Evolutionary conservation across 108 stramenopile genomes (phyloP), one percentile per base, ranked within the genome.

Genomic region (Skeletonema marinoi): DNA sequence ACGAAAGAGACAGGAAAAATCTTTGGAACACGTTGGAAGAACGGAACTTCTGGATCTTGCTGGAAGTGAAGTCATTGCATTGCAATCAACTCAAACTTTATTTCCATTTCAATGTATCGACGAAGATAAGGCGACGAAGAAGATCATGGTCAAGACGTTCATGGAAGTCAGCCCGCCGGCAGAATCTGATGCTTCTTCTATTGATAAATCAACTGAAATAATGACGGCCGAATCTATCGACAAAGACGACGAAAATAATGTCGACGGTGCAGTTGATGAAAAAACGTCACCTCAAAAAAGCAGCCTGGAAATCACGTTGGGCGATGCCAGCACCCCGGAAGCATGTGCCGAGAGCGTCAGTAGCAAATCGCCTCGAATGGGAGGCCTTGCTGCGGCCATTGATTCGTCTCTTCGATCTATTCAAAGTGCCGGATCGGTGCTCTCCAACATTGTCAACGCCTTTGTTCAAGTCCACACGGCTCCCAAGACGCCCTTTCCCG

Each of bases 301-400:
- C 25, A 32, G 63, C 7, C 63, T 64, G 35, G 63, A 38, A 13
- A 39, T 64, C 17, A 39, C 4, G 63, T 12, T 38, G 63, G 63
- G 63, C 11, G 32, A 64, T 35, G 38, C 35, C 32, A 13, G 38
- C 54, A 10, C 19, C 4, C 54, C 25, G 29, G 54, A 25, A 56
- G 21, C 7, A n/a, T 46, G n/a, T 16, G 3, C 3, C 63, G 63
- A 19, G 31, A 21, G 10, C 19, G 9, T 32, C 9, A 14, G 21
- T 2, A 14, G 32, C 1, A 4, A 42, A 46, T 60, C 74, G 3
- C 74, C 86, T 38, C 81, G 87, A 17, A 83, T 87, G 50, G 86
- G 87, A 25, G 90, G 90, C 12, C 70, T 90, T 32, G 80, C 81
- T 12, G 86, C 56, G 7, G 56, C 74, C 2, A 68, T 88, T 51